Percentiles rank a stretch among this genome's conserved stretches.
Conservation (phyloP, 176 grass and related monocot genomes). For the Eragrostis nindensis region DNA sequence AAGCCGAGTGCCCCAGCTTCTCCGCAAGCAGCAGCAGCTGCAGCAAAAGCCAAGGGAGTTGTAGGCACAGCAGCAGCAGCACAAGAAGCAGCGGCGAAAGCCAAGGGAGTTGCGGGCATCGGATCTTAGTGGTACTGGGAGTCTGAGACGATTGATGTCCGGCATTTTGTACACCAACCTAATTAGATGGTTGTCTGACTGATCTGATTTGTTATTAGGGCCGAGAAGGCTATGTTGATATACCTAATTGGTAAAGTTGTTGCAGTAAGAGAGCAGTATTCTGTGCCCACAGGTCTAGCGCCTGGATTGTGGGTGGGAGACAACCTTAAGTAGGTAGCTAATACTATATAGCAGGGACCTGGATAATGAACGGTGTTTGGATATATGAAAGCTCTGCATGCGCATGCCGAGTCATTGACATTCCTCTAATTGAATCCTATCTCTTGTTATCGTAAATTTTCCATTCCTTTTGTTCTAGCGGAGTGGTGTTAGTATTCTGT, state of each 20-base stretch:
- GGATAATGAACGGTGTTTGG: too few species aligned
- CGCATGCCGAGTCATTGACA: too few species aligned
- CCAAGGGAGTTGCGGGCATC: slow-evolving; percentile 56
- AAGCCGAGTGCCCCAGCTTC: slow-evolving; percentile 41
- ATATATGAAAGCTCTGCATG: too few species aligned
- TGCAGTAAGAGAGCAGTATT: not conserved
- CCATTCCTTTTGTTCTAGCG: too few species aligned
- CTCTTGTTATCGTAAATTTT: too few species aligned
- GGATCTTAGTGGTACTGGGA: slow-evolving; percentile 59
- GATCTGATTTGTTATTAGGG: slow-evolving; percentile 2
- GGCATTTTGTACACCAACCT: not conserved
- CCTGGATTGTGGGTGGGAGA: not conserved
- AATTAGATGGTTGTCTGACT: not conserved
- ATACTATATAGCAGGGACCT: too few species aligned
- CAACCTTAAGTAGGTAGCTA: too few species aligned
- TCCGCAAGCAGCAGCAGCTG: slow-evolving; percentile 42
- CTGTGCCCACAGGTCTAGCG: not conserved
- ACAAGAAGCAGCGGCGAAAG: slow-evolving; percentile 48
- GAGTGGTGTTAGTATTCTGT: too few species aligned
- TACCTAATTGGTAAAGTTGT: not conserved
- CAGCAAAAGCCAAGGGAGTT: slow-evolving; percentile 66
- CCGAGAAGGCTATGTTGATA: not conserved
- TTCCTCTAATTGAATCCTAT: too few species aligned
- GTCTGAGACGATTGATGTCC: not conserved
- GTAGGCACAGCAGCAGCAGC: slow-evolving; percentile 54